A percentile compares a stretch with the other conserved stretches of the same genome.
These are phyloP conservation scores for Calvatia gigantea DNA, from an alignment of 768 basidiomycete species.

Conservation along the genomic window DNA sequence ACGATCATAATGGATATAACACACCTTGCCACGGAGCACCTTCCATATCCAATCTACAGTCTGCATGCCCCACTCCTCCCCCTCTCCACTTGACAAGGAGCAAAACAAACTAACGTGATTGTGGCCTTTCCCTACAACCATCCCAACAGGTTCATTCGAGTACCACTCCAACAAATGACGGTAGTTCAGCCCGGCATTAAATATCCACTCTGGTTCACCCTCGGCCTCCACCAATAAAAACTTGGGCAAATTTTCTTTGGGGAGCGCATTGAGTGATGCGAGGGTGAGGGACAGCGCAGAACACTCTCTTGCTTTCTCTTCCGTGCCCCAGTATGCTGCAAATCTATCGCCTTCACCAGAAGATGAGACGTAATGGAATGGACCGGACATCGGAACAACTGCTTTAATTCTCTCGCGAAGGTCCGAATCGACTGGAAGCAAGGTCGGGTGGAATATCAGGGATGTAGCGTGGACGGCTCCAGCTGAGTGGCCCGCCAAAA, in stretches of 20 bases:
- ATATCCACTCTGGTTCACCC: constrained; percentile 47
- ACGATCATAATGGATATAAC: background rate
- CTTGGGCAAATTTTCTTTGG: constrained; percentile 38
- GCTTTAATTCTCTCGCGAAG: constrained; percentile 38
- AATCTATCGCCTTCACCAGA: constrained; percentile 27
- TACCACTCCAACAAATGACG: constrained; percentile 32
- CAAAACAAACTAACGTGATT: constrained; percentile 60
- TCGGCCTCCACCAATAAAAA: constrained; percentile 49
- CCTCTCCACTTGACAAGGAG: constrained; percentile 49
- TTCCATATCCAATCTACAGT: constrained; percentile 35
- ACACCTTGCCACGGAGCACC: background rate
- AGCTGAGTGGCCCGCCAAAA: constrained; percentile 60
- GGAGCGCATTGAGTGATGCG: constrained; percentile 25
- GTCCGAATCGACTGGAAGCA: constrained; percentile 26
- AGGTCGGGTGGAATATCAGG: constrained; percentile 34
- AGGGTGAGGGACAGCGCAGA: constrained; percentile 1
- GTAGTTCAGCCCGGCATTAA: constrained; percentile 34
- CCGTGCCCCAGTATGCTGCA: constrained; percentile 26
- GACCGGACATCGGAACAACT: constrained; percentile 42
- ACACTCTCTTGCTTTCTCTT: background rate
- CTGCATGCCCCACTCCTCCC: constrained; percentile 60
- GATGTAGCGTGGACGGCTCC: constrained; percentile 51
- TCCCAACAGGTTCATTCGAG: constrained; percentile 27
- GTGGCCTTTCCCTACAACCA: constrained; percentile 45
- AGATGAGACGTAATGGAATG: constrained; percentile 33